Evolutionary conservation across 768 basidiomycete species (phyloP).

Genomic region (Suillus americanus): DNA sequence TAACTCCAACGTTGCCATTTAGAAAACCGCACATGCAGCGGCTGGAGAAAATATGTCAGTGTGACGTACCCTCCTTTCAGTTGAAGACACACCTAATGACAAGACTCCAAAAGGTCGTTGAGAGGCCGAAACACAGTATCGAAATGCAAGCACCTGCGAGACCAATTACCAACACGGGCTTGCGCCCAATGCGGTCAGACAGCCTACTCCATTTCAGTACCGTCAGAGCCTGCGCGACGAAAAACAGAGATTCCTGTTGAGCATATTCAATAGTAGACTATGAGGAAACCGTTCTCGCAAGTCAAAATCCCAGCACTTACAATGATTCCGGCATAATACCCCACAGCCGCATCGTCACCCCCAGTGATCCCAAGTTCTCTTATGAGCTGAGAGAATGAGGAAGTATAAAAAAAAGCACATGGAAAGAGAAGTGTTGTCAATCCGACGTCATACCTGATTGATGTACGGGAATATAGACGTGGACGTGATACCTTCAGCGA

Average conservation of each 20-base stretch:
- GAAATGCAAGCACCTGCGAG: constrained; percentile 51
- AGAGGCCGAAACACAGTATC: constrained; percentile 62
- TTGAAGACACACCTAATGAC: constrained; percentile 48
- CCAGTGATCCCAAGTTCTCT: constrained; percentile 60
- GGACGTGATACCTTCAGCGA: constrained; percentile 47
- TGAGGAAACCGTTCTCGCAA: neutral
- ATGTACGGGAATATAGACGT: constrained; percentile 52
- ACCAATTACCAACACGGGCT: constrained; percentile 57
- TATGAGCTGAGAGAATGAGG: constrained; percentile 45
- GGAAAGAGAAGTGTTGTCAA: neutral
- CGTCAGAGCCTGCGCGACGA: constrained; percentile 53
- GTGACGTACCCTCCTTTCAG: neutral
- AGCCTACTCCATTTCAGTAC: constrained; percentile 64
- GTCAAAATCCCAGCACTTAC: constrained; percentile 35
- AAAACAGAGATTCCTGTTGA: constrained; percentile 61
- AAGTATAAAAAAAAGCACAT: neutral
- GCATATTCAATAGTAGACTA: neutral
- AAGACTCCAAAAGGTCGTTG: constrained; percentile 51
- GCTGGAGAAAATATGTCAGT: constrained; percentile 13
- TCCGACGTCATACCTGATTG: constrained; percentile 36
- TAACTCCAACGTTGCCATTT: constrained; percentile 49
- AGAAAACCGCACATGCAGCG: constrained; percentile 36
- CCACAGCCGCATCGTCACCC: constrained; percentile 62
- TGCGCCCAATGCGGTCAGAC: constrained; percentile 60
- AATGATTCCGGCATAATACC: constrained; percentile 63